Base-by-base conservation (phyloP, 2,329 filamentous ascomycete species). In the Venturia pyrina region DNA sequence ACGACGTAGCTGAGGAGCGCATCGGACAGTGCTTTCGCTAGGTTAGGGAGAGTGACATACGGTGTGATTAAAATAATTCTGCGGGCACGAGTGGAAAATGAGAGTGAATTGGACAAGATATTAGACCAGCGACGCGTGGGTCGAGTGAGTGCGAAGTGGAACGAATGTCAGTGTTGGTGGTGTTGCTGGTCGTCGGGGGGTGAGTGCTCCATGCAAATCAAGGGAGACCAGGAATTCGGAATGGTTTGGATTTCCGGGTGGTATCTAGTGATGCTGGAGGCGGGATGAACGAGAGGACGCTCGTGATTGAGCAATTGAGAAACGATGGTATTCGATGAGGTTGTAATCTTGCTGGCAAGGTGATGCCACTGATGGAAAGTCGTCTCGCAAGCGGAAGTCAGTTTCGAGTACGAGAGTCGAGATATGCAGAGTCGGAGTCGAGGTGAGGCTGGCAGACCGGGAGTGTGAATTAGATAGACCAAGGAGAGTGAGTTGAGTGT, bases 151-250 rank as follows among this genome's bases (percentile, higher is more conserved):
- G 28, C n/a, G 21, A n/a, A 37, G 28, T 37, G 32, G 5, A 59
- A 24, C 32, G 28, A 32, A 24, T 56, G 50, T 56, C 50, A 59
- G 53, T 59, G 53, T 37, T 37, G 28, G 6, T 37, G 19, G 28
- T 59, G 32, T 37, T 59, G 53, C 32, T 59, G 53, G 53, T 59
- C 28, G 53, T 59, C 32, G 15, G n/a, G 5, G 53, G 19, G 5
- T 59, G 53, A 59, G 53, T 37, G 32, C 53, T 59, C 53, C 53
- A 59, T 59, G 53, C 53, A 59, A 59, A 59, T 24, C 53, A 59
- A 53, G 32, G 53, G 17, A 32, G 7, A 32, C 17, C 28, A 21
- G 28, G 53, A 59, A 59, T 37, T 8, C 15, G n/a, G 53, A 40
- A 15, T 59, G 53, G 19, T 34, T 11, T 59, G 53, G 17, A 17